Evolutionary conservation across 2,329 filamentous ascomycete species (phyloP).

Genomic region (Phialophora verrucosa): DNA sequence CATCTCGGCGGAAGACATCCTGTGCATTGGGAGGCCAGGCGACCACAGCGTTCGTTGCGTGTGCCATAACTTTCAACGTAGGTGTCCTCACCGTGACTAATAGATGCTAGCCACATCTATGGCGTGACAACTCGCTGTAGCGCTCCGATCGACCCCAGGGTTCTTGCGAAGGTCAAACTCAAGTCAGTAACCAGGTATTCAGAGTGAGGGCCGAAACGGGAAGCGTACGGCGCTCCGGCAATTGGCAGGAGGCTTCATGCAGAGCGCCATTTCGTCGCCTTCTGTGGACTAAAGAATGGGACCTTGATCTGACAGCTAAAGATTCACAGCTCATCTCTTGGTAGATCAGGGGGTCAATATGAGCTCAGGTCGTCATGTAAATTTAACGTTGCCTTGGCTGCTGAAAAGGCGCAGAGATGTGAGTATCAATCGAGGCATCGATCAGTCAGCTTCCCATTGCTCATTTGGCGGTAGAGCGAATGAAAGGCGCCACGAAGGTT

Average conservation of each 20-base stretch:
- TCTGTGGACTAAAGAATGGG: not conserved
- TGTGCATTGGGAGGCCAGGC: not conserved
- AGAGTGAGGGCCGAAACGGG: not conserved
- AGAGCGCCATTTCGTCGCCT: not conserved
- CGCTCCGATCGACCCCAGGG: not conserved
- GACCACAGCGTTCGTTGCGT: not conserved
- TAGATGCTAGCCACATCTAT: not conserved
- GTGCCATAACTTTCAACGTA: not conserved
- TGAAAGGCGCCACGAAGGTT: not conserved
- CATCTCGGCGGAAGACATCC: not conserved
- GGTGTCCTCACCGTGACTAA: not conserved
- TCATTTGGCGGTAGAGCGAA: not conserved
- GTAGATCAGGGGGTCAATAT: not conserved
- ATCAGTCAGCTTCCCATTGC: not conserved
- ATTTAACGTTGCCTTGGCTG: not conserved
- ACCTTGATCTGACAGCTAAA: not conserved
- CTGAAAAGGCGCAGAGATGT: not conserved
- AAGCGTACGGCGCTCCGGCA: not conserved
- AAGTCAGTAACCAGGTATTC: not conserved
- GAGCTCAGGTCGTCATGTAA: too few species aligned
- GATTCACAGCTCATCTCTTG: not conserved
- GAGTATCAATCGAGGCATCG: not conserved
- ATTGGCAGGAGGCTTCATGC: not conserved
- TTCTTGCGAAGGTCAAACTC: not conserved
- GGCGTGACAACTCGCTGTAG: not conserved